A percentile compares a stretch with the other conserved stretches of the same genome.
phyloP scores from a whole-genome alignment of 2,329 filamentous ascomycete genomes.

The Diaporthe citriasiana region DNA sequence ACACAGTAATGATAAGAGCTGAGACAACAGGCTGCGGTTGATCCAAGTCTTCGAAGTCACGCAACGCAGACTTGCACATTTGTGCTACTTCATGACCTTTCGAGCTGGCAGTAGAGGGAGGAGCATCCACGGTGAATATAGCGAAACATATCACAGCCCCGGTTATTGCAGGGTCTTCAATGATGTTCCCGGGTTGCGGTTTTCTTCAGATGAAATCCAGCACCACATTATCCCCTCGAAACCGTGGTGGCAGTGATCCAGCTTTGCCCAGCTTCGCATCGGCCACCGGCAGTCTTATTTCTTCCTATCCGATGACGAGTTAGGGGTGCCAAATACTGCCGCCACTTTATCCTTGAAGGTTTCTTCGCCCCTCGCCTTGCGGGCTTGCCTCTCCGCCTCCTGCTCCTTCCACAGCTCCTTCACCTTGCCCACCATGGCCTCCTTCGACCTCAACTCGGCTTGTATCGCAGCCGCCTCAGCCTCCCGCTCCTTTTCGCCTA shows the following conservation, averaged over 20 bases:
- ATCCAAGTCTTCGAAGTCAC: too few species aligned
- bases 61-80: too few species aligned
- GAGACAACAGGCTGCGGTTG: background rate
- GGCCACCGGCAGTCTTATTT: conserved; percentile 22
- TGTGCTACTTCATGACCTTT: too few species aligned
- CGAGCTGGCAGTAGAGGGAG: background rate
- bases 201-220: background rate
- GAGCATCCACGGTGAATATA: background rate
- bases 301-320: conserved; percentile 36
- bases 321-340: conserved; percentile 47
- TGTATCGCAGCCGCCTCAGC: conserved; percentile 75
- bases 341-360: conserved; percentile 59
- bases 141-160: background rate
- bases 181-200: background rate
- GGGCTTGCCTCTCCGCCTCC: conserved; percentile 65
- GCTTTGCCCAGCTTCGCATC: background rate
- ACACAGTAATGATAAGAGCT: background rate
- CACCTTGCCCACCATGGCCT: conserved; percentile 70
- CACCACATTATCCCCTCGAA: background rate
- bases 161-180: too few species aligned
- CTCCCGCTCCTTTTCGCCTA: conserved; percentile 70
- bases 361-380: conserved; percentile 69
- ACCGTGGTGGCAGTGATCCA: background rate
- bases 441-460: conserved; percentile 73
- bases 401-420: conserved; percentile 69